phyloP scores from a whole-genome alignment of 228 moss, liverwort and hornwort species.

The Sphagnum fallax region DNA sequence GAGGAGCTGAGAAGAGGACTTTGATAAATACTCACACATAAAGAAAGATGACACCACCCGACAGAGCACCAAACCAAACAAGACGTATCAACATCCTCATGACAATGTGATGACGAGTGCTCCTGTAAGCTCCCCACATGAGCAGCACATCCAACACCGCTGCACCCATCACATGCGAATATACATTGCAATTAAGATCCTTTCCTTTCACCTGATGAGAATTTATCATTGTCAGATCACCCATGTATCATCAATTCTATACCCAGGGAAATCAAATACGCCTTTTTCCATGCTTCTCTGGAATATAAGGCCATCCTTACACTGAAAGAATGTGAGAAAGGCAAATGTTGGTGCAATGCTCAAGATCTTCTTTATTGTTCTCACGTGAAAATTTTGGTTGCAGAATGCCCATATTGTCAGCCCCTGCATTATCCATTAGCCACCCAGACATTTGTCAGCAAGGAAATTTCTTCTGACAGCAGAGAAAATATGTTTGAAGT shows the following conservation, averaged over 20 bases:
- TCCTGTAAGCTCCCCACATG: constrained; percentile 88
- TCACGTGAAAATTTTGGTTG: constrained; percentile 34
- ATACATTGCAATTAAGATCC: not conserved
- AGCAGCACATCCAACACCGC: constrained; percentile 83
- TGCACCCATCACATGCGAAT: constrained; percentile 17
- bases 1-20: not conserved
- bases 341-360: constrained; percentile 89
- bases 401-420: constrained; percentile 80
- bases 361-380: constrained; percentile 56
- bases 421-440: constrained; percentile 40
- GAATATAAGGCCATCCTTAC: constrained; percentile 12
- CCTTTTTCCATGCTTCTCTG: too few species aligned
- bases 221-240: too few species aligned
- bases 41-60: constrained; percentile 47
- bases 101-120: constrained; percentile 65
- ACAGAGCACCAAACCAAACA: constrained; percentile 62
- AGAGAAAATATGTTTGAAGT: too few species aligned
- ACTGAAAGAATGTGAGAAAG: constrained; percentile 79
- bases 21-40: constrained; percentile 54
- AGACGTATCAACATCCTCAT: constrained; percentile 82
- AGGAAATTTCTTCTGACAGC: too few species aligned
- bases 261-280: too few species aligned
- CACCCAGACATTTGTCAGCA: too few species aligned
- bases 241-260: too few species aligned
- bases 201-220: not conserved